Conservation (phyloP, 257 asterid genomes). For the Przewalskia tangutica region DNA sequence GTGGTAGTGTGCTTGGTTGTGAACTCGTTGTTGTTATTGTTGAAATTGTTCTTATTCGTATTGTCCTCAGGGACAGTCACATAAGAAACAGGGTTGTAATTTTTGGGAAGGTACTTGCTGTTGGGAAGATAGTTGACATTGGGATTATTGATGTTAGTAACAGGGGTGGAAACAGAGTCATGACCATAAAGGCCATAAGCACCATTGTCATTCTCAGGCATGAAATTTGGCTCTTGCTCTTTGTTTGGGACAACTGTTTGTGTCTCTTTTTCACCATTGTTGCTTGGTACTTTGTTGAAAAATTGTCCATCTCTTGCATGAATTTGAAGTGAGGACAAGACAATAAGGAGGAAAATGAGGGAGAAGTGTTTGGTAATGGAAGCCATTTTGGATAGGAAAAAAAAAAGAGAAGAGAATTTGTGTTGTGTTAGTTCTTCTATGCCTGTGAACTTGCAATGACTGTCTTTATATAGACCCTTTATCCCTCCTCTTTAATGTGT, state of each 20-base stretch:
- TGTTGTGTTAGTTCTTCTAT: not conserved
- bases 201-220: slow-evolving; percentile 43
- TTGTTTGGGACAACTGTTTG: slow-evolving; percentile 12
- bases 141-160: slow-evolving; percentile 3
- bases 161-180: slow-evolving; percentile 39
- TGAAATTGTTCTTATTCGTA: not conserved
- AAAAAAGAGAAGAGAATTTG: not conserved
- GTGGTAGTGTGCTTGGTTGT: not conserved
- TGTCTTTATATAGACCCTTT: slow-evolving; percentile 32
- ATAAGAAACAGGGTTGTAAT: slow-evolving; percentile 69
- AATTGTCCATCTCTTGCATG: slow-evolving; percentile 74
- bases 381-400: slow-evolving; percentile 30
- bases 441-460: slow-evolving; percentile 13
- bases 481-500: not conserved
- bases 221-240: slow-evolving; percentile 42
- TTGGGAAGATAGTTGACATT: slow-evolving; percentile 13
- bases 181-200: slow-evolving; percentile 75
- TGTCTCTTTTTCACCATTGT: slow-evolving; percentile 1
- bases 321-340: slow-evolving; percentile 23
- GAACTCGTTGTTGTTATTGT: not conserved
- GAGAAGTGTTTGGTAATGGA: slow-evolving; percentile 26
- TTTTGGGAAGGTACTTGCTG: slow-evolving; percentile 57
- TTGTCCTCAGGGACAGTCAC: slow-evolving; percentile 46
- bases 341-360: slow-evolving; percentile 39
- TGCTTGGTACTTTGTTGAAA: slow-evolving; percentile 64